Base-by-base conservation (phyloP, 495 filamentous ascomycete genomes). In the Symbiotaphrina buchneri region DNA sequence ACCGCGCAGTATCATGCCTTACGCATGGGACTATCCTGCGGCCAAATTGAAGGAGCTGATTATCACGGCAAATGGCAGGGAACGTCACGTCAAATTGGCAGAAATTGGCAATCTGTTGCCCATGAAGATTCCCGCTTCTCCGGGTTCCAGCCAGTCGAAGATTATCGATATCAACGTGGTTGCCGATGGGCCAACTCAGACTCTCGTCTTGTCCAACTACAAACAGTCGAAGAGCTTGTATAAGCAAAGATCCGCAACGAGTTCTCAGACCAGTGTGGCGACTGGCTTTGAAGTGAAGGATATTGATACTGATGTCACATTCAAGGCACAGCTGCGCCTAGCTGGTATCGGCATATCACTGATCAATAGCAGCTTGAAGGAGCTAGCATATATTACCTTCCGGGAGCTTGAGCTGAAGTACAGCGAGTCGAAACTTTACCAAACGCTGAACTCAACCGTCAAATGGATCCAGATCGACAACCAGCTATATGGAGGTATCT, bases 401-500 rank as follows among this genome's bases (percentile, higher is more conserved):
- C 68, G 84, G 26, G 90, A 93, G 36, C 76, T 97, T 31, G 72
- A 87, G 42, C 57, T 95, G 41, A 84, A 84, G 39, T 90, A 79
- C 45, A 76, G 68, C 33, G 87, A 95, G 46, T 94, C 90, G n/a
- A 58, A 64, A 18, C 55, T 94, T 8, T 92, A 87, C 46, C 87
- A 95, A 52, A 94, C 80, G 4, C 51, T 94, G 35, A 80, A 75
- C 28, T 61, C 81, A 6, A 75, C 77, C 0, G 75, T 93, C 48
- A 95, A 94, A 49, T 97, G 87, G 87, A 83, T 97, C 29, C 87
- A 97, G 49, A 84, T 97, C 44, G 87, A 97, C 55, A 97, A 97
- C 45, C 87, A 97, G 46, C 71, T 97, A 16, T 97, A 95, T 45
- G 87, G 87, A 25, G 87, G 87, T 10, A 82, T 97, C 39, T 97